Percentiles rank a stretch among this genome's conserved stretches.
phyloP scores from a whole-genome alignment of 192 early-diverging fungal species.

The Haplosporangium gracile region DNA sequence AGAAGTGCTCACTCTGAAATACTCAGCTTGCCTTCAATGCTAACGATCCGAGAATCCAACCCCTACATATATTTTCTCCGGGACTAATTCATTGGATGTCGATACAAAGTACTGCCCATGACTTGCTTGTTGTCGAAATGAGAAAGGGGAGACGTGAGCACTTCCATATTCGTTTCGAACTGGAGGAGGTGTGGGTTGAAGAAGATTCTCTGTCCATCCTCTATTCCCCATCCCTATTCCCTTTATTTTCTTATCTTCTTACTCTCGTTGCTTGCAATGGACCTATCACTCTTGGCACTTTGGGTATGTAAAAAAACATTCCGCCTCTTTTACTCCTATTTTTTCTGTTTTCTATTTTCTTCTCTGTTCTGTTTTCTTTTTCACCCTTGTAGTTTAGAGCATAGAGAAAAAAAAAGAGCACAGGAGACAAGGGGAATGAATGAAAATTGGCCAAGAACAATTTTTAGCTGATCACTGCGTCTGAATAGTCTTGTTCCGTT shows the following conservation, averaged over 20 bases:
- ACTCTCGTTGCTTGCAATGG: too few relatives aligned
- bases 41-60: too few relatives aligned
- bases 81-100: neutral
- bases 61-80: neutral
- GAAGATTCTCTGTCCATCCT: neutral
- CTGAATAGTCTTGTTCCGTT: too few relatives aligned
- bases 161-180: neutral
- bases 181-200: neutral
- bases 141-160: neutral
- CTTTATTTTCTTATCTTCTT: neutral
- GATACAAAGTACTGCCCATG: neutral
- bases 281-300: too few relatives aligned
- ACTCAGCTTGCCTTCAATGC: too few relatives aligned
- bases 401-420: neutral
- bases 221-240: neutral
- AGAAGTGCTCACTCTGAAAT: too few relatives aligned
- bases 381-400: neutral
- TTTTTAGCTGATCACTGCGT: too few relatives aligned
- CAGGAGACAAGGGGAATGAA: too few relatives aligned
- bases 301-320: neutral
- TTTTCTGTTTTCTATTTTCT: constrained; percentile 8
- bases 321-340: neutral
- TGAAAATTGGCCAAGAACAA: too few relatives aligned
- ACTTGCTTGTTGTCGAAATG: neutral
- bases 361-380: neutral